These are phyloP conservation scores for Boletus holoroseus DNA, from an alignment of 1,284 basidiomycete species.

Conservation along the genomic window DNA sequence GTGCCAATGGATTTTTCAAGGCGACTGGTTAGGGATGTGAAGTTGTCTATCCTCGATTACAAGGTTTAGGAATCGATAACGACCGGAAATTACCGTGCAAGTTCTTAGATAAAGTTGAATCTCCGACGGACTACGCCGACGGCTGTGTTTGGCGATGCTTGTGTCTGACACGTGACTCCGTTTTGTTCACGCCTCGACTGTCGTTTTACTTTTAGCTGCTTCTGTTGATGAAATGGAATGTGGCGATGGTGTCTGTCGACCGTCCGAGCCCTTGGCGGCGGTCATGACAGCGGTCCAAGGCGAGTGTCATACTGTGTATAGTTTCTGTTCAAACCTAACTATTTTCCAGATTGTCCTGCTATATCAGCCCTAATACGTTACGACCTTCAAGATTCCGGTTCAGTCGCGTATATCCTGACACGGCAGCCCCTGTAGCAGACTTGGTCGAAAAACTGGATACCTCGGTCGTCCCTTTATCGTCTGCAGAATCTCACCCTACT, in stretches of 20 bases:
- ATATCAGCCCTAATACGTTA: background rate
- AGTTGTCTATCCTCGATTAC: constrained; percentile 5
- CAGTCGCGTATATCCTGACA: background rate
- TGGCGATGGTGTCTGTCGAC: constrained; percentile 46
- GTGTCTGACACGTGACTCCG: constrained; percentile 8
- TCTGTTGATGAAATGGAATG: constrained; percentile 47
- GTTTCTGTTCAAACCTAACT: background rate
- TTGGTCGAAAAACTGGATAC: background rate
- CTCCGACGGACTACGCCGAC: constrained; percentile 19
- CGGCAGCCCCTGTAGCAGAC: constrained; percentile 1
- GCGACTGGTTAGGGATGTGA: constrained; percentile 37
- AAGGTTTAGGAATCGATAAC: constrained; percentile 23
- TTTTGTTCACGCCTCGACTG: background rate
- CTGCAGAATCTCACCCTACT: background rate
- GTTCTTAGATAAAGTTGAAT: constrained; percentile 30
- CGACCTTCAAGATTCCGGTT: constrained; percentile 6
- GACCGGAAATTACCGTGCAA: constrained; percentile 23
- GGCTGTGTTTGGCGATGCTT: constrained; percentile 1
- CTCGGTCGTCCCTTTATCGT: background rate
- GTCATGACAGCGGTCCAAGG: constrained; percentile 24
- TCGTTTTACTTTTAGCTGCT: background rate
- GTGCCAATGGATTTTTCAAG: constrained; percentile 92
- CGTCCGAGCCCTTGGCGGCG: constrained; percentile 36
- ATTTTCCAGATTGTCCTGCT: constrained; percentile 5
- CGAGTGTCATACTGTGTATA: background rate